Conservation (phyloP, 768 basidiomycete genomes). For the Pilatotrama ljubarskyi region DNA sequence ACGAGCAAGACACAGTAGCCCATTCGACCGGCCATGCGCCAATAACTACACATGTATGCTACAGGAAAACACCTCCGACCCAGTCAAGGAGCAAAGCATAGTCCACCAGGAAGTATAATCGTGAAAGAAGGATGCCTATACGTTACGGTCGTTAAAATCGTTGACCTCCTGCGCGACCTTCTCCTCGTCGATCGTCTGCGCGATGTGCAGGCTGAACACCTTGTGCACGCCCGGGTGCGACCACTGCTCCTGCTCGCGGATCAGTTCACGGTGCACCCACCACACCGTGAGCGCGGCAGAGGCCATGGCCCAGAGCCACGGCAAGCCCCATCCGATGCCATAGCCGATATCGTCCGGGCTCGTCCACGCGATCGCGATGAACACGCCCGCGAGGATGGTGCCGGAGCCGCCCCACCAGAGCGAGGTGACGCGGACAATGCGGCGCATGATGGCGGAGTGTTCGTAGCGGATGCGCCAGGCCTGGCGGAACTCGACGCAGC, state of each 20-base stretch:
- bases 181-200: constrained; percentile 16
- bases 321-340: constrained; percentile 32
- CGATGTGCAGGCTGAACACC: constrained; percentile 15
- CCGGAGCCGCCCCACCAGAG: constrained; percentile 30
- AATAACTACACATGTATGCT: no score
- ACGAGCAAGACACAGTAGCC: no score
- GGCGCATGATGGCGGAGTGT: constrained; percentile 29
- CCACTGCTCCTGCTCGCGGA: constrained; percentile 20
- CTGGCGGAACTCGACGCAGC: constrained; percentile 33
- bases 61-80: no score
- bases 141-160: constrained; percentile 9
- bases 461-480: constrained; percentile 36
- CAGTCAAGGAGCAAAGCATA: neutral
- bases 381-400: constrained; percentile 20
- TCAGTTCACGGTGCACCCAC: constrained; percentile 19
- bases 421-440: constrained; percentile 26
- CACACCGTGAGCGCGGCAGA: constrained; percentile 13
- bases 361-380: constrained; percentile 30
- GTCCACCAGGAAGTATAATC: neutral
- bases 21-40: no score
- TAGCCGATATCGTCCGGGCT: constrained; percentile 29
- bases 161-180: constrained; percentile 13
- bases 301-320: constrained; percentile 34
- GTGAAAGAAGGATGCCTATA: neutral
- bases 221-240: constrained; percentile 13